Evolutionary conservation across 176 grass and related monocot species (phyloP).

Genomic region (Zoysia japonica): DNA sequence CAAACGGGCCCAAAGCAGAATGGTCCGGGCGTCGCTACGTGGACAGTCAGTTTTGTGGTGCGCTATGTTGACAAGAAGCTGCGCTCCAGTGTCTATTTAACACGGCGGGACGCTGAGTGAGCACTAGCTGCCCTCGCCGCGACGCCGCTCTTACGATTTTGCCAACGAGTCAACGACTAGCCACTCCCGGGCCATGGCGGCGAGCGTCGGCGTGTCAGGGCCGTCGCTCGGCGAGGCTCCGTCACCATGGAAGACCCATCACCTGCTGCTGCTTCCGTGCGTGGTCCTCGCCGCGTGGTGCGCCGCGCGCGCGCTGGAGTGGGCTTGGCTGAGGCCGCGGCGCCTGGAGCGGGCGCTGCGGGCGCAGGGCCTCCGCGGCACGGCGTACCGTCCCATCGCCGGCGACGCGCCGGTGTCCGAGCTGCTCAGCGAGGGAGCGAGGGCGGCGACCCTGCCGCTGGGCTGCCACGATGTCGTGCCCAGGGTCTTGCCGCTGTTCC

Average conservation of each 20-base stretch:
- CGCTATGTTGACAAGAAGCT: no score
- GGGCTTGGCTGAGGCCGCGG: constrained; percentile 45
- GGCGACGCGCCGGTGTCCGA: constrained; percentile 35
- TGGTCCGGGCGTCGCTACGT: no score
- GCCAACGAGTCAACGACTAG: background rate
- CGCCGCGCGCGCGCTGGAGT: constrained; percentile 26
- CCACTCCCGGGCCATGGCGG: background rate
- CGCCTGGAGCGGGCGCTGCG: constrained; percentile 32
- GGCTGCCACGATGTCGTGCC: constrained; percentile 40
- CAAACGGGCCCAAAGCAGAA: no score
- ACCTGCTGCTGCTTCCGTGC: background rate
- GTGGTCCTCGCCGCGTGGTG: constrained; percentile 29
- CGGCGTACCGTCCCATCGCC: constrained; percentile 23
- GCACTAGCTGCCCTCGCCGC: no score
- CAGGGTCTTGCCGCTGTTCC: constrained; percentile 24
- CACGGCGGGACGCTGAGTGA: no score
- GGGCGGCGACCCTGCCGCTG: constrained; percentile 18
- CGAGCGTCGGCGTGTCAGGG: background rate
- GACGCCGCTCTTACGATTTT: background rate
- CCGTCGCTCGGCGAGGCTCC: background rate
- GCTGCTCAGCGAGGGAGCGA: constrained; percentile 36
- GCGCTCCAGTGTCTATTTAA: no score
- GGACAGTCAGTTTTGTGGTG: no score
- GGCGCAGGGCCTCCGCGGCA: constrained; percentile 48
- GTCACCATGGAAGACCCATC: background rate